These are phyloP conservation scores for Achlya hypogyna DNA, from an alignment of 352 stramenopile species.

Conservation along the genomic window DNA sequence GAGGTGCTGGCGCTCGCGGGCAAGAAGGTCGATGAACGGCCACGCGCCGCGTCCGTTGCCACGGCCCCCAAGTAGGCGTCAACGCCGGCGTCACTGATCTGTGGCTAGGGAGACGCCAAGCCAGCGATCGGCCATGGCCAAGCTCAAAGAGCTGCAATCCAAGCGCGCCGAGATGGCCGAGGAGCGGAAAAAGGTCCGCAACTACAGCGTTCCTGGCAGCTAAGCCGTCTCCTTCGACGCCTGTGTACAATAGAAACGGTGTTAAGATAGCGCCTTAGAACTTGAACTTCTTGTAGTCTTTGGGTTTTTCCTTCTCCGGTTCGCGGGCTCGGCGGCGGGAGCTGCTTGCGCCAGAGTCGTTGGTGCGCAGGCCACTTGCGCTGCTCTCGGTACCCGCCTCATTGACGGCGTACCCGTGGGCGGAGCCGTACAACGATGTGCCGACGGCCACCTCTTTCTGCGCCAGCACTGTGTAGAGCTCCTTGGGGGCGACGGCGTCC, in stretches of 20 bases:
- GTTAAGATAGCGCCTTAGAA: too few species aligned
- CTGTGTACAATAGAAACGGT: background rate
- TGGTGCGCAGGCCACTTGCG: conserved; percentile 22
- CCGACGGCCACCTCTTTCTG: conserved; percentile 70
- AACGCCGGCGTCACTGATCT: background rate
- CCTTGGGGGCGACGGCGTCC: conserved; percentile 50
- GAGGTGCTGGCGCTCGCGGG: conserved; percentile 9
- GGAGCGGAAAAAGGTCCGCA: conserved; percentile 70
- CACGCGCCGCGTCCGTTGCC: background rate
- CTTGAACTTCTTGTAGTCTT: conserved; percentile 82
- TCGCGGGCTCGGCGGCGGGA: conserved; percentile 62
- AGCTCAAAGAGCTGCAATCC: conserved; percentile 59
- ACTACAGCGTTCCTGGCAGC: conserved; percentile 45
- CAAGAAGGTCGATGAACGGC: conserved; percentile 4
- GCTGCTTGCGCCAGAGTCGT: conserved; percentile 42
- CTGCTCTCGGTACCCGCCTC: conserved; percentile 31
- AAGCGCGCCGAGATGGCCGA: conserved; percentile 65
- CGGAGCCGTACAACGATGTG: conserved; percentile 62
- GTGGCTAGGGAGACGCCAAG: conserved; percentile 40
- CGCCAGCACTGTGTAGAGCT: conserved; percentile 71
- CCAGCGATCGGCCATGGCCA: conserved; percentile 50
- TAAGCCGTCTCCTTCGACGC: too few species aligned
- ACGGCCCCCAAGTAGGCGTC: background rate
- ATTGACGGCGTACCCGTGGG: conserved; percentile 57
- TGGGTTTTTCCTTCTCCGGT: conserved; percentile 63